Evolutionary conservation across 108 stramenopile genomes (phyloP).

Genomic region (Nannochloropsis salina): DNA sequence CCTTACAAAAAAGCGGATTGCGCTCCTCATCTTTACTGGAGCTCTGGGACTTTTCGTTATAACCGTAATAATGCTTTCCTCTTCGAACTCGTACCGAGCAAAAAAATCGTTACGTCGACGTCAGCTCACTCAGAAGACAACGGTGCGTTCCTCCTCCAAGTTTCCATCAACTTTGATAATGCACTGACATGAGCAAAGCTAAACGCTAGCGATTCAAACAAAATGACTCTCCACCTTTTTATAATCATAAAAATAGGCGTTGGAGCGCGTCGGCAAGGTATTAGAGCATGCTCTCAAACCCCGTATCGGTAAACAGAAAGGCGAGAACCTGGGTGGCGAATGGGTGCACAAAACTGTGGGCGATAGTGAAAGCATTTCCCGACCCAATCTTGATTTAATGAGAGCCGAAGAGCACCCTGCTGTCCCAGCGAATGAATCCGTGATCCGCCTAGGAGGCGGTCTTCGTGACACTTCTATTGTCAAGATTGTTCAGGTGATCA

Average conservation of each 20-base stretch:
- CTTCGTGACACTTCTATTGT: neutral
- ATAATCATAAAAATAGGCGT: neutral
- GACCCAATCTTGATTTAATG: neutral
- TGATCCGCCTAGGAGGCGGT: neutral
- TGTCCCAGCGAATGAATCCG: neutral
- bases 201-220: too few species aligned
- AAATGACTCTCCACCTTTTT: too few species aligned
- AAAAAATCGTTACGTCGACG: neutral
- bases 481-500: conserved; percentile 11
- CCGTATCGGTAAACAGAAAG: neutral
- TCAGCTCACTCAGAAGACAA: neutral
- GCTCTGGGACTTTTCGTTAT: neutral
- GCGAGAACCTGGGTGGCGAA: neutral
- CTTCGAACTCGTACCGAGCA: neutral
- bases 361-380: neutral
- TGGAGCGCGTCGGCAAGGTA: neutral
- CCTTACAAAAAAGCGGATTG: neutral
- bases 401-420: neutral
- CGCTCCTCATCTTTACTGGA: neutral
- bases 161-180: too few species aligned
- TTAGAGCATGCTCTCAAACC: neutral
- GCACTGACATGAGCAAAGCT: too few species aligned
- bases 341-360: conserved; percentile 3
- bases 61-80: neutral
- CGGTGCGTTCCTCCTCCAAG: too few species aligned